Evolutionary conservation across 2,329 filamentous ascomycete species (phyloP).

Genomic region (Aspergillus clavatus): DNA sequence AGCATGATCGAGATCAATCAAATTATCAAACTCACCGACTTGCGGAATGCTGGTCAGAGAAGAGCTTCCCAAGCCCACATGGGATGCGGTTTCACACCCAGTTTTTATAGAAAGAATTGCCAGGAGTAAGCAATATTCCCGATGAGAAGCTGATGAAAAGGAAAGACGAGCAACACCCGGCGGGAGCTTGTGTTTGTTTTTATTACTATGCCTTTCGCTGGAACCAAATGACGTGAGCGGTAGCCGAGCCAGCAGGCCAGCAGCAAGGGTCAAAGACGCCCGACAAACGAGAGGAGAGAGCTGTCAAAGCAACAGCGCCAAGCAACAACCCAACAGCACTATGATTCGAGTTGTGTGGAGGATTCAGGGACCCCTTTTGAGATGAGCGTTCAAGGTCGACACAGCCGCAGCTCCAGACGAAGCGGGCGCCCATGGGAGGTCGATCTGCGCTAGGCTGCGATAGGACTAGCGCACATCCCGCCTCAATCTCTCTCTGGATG

Average conservation of each 20-base stretch:
- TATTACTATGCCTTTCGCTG: slow-evolving; percentile 11
- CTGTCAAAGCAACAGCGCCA: neutral
- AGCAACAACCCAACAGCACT: neutral
- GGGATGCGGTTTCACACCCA: slow-evolving; percentile 4
- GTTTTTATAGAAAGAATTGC: neutral
- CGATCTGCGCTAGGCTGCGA: slow-evolving; percentile 32
- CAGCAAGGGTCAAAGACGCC: neutral
- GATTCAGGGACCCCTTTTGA: slow-evolving; percentile 2
- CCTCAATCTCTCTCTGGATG: slow-evolving; percentile 21
- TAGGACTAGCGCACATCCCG: slow-evolving; percentile 27
- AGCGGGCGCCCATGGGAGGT: slow-evolving; percentile 6
- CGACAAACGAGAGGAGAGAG: neutral
- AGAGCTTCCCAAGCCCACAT: slow-evolving; percentile 17
- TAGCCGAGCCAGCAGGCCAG: slow-evolving; percentile 5
- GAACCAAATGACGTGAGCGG: slow-evolving; percentile 6
- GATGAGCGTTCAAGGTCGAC: slow-evolving; percentile 12
- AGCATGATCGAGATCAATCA: no score
- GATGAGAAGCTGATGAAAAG: neutral
- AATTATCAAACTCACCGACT: slow-evolving; percentile 20
- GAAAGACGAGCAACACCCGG: neutral
- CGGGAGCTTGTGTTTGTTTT: slow-evolving; percentile 6
- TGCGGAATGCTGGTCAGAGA: slow-evolving; percentile 10
- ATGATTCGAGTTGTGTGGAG: no score
- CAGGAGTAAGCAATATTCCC: neutral
- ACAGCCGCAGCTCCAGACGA: slow-evolving; percentile 15